Base-by-base conservation (phyloP, 192 early-diverging fungal species). In the Powellomyces hirtus region DNA sequence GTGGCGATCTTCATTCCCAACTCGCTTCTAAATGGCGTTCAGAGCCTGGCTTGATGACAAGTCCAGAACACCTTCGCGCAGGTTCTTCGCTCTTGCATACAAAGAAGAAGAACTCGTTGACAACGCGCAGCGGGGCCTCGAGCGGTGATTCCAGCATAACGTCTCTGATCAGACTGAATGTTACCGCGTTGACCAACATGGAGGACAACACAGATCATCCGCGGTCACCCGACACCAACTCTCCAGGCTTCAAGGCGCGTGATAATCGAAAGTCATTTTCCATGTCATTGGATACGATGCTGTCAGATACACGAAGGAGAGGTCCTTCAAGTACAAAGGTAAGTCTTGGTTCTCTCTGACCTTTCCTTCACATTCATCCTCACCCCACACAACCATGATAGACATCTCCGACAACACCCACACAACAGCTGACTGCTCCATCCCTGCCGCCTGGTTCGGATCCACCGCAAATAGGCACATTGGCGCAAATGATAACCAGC, bases 171-270 rank as follows among this genome's bases (percentile, higher is more conserved):
- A 16, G 49, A 16, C 27, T 67, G 33, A 67, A 44, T n/a, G 65
- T 67, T 20, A 40, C 30, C 16, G 65, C 65, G 16, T 24, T 67
- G 52, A 58, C 31, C 5, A 20, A 56, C 8, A 57, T 67, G 65
- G 65, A 67, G 30, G n/a, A n/a, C n/a, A n/a, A n/a, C n/a, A 27
- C 30, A n/a, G 44, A 22, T 50, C n/a, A 56, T 18, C 46, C 46
- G 46, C 46, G 46, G 46, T 24, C 46, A 5, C 46, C 46, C n/a
- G n/a, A 24, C 16, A 49, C 46, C 26, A 49, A 24, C 46, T 3
- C 46, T 24, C 26, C 14, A 24, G 46, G 46, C n/a, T 49, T 49
- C 14, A n/a, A n/a, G n/a, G n/a, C n/a, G n/a, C n/a, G n/a, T n/a
- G 46, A 49, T 24, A 24, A 49, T 18, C 46, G 46, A 24, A 49